These are phyloP conservation scores for Metschnikowia noctiluminum DNA, from an alignment of 805 yeast genomes.

Conservation along the genomic window DNA sequence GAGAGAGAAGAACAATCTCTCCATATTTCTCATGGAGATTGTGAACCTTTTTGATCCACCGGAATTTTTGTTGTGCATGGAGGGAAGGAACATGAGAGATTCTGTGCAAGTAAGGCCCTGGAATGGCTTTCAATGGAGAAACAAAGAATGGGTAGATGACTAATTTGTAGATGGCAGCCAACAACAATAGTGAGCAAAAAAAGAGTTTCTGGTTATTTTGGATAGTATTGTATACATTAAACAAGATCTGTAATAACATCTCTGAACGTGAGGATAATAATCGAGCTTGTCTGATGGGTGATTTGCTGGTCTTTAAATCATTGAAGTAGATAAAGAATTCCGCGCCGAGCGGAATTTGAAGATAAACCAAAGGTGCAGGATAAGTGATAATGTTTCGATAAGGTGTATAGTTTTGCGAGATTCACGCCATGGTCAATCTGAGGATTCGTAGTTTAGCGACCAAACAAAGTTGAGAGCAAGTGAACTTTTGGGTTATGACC, in stretches of 20 bases:
- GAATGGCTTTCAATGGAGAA: constrained; percentile 49
- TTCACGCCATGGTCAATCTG: too few relatives aligned
- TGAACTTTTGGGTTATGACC: not conserved
- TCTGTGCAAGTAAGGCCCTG: constrained; percentile 57
- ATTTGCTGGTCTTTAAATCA: constrained; percentile 12
- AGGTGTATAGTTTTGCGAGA: too few relatives aligned
- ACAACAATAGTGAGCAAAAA: not conserved
- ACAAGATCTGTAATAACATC: constrained; percentile 12
- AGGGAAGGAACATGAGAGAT: constrained; percentile 36
- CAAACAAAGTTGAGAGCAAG: not conserved
- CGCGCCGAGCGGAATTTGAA: constrained; percentile 11
- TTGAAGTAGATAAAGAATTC: constrained; percentile 10
- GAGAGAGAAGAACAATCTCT: constrained; percentile 58
- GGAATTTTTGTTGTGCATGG: constrained; percentile 43
- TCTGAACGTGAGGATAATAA: constrained; percentile 3
- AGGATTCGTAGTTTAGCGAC: too few relatives aligned
- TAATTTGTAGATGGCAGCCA: constrained; percentile 31
- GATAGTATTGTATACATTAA: not conserved
- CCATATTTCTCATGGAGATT: constrained; percentile 55
- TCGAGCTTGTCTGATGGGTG: constrained; percentile 1
- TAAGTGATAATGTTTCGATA: not conserved
- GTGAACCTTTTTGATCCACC: constrained; percentile 41
- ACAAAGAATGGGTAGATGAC: constrained; percentile 45
- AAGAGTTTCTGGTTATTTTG: not conserved
- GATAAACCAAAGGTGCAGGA: not conserved